Base-by-base conservation (phyloP, 106 monocot species). In the Alisma plantagoaquatica region DNA sequence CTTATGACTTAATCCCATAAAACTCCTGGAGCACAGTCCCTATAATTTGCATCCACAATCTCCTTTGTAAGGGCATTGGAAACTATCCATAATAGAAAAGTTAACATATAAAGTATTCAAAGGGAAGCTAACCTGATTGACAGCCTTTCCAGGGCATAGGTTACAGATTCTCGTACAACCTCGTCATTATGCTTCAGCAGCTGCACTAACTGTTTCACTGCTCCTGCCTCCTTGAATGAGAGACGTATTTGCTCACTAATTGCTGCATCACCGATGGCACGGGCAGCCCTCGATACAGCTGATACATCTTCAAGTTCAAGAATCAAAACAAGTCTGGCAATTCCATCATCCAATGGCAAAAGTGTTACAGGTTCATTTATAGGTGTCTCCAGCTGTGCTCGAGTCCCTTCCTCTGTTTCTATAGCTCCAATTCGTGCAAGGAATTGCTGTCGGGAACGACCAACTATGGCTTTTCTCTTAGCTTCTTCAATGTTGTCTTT, bases 191-290 rank as follows among this genome's bases (percentile, higher is more conserved):
- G 75, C 24, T 51, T 27, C 46, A 92, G 46, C 16, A 92, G 54
- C 57, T 73, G 69, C 51, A 92, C 65, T 54, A 92, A 54, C 67
- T 27, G 48, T 57, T 48, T 75, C 47, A 85, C 33, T 20, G 81
- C 85, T 43, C 91, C 91, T 65, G 91, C 91, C 73, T 85, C 91
- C 77, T 76, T 92, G 62, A 85, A 92, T 50, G 70, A 75, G 28
- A 73, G 61, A 24, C 84, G 59, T 70, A 85, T 64, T 22, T 71
- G 59, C 48, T 85, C 78, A 76, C 53, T 82, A 28, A 79, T 71
- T 32, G 78, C 77, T 59, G 78, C 75, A 67, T 85, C 85, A 70
- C 75, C 77, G 50, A 92, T 79, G 44, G 81, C 58, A 60, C 53
- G 29, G 54, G 81, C 85, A 75, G 91, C 81, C 51, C 72, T 61